Conservation (phyloP, 2,329 filamentous ascomycete species). For the Trichoderma koningiopsis region DNA sequence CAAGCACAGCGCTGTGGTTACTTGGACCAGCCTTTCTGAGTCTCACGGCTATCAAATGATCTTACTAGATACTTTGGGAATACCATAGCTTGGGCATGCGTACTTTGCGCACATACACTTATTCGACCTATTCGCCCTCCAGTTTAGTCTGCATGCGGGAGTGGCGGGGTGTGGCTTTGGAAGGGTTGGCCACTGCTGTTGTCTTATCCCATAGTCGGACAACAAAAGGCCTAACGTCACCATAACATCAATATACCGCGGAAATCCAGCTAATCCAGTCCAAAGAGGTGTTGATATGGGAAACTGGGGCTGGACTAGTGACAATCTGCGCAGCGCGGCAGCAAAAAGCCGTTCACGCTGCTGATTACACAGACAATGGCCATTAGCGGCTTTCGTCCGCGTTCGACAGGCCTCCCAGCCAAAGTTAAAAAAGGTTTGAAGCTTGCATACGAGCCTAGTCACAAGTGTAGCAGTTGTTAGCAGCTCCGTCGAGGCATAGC, state of each 20-base stretch:
- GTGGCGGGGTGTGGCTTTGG: neutral
- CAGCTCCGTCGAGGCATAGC: neutral
- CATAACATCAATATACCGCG: neutral
- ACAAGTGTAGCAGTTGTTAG: neutral
- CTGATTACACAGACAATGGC: neutral
- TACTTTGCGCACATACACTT: neutral
- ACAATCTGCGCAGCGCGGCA: slow-evolving; percentile 1
- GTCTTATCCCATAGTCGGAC: neutral
- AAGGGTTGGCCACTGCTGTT: neutral
- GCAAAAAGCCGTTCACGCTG: slow-evolving; percentile 4
- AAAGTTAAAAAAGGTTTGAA: neutral
- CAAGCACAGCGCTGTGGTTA: neutral
- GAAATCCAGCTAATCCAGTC: neutral
- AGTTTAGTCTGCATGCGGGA: neutral
- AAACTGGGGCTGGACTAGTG: neutral
- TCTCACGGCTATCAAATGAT: neutral
- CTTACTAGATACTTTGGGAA: neutral
- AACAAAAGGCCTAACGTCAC: neutral
- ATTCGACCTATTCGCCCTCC: neutral
- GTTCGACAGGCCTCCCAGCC: neutral
- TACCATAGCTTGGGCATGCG: neutral
- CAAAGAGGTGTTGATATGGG: neutral
- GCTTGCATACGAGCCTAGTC: neutral
- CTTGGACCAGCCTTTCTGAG: neutral
- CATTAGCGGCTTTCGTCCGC: neutral